Conservation (phyloP, 768 basidiomycete species). For the Mrakia gelida region DNA sequence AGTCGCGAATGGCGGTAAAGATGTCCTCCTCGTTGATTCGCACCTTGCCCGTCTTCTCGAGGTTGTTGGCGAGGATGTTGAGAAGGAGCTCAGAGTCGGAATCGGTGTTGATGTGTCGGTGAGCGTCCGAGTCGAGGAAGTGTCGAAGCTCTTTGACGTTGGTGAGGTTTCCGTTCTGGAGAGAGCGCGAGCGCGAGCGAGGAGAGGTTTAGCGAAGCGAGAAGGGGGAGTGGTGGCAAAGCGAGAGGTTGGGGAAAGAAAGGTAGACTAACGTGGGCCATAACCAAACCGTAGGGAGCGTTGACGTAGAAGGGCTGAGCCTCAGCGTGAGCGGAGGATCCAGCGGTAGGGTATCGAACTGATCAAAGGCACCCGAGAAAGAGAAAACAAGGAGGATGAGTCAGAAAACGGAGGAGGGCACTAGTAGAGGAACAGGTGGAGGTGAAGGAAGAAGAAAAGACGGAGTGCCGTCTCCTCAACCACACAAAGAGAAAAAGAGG, state of each 20-base stretch:
- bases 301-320: conserved; percentile 99
- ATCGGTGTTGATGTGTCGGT: conserved; percentile 97
- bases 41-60: conserved; percentile 97
- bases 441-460: no score
- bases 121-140: conserved; percentile 92
- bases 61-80: conserved; percentile 95
- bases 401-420: background rate
- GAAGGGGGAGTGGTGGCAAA: background rate
- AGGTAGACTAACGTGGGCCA: conserved; percentile 78
- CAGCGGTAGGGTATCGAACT: conserved; percentile 98
- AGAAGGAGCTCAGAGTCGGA: conserved; percentile 96
- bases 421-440: background rate
- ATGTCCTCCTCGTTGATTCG: conserved; percentile 99
- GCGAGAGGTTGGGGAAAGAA: background rate
- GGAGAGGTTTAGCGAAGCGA: background rate
- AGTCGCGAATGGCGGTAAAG: conserved; percentile 82
- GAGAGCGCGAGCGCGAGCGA: background rate
- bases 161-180: conserved; percentile 94
- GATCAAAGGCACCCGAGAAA: conserved; percentile 31
- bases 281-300: conserved; percentile 98
- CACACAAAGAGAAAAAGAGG: no score
- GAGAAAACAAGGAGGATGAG: background rate
- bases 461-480: no score
- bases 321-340: conserved; percentile 92
- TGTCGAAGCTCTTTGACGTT: conserved; percentile 81